phyloP scores from a whole-genome alignment of 768 basidiomycete genomes.

The Mycena latifolia region DNA sequence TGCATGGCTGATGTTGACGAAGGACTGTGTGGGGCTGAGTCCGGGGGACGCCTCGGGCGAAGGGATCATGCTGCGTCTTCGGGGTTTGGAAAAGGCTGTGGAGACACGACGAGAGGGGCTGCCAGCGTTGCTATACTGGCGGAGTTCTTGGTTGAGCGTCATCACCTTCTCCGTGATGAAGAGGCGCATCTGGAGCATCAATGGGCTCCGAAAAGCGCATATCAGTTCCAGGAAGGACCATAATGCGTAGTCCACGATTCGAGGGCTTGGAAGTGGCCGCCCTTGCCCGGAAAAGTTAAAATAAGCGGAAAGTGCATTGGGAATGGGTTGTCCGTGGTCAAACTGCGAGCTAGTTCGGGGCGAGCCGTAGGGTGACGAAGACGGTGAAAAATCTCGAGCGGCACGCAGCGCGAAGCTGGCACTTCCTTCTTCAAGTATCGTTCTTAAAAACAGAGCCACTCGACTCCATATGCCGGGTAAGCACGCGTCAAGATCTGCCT shows the following conservation, averaged over 20 bases:
- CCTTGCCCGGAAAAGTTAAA: constrained; percentile 37
- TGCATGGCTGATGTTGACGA: constrained; percentile 31
- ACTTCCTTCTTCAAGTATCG: constrained; percentile 67
- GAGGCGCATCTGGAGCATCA: constrained; percentile 74
- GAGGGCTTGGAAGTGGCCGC: constrained; percentile 53
- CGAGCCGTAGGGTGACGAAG: constrained; percentile 65
- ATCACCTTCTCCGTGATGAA: constrained; percentile 75
- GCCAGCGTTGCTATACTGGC: constrained; percentile 41
- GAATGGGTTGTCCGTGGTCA: constrained; percentile 42
- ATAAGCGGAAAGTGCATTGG: constrained; percentile 45
- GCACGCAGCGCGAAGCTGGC: constrained; percentile 67
- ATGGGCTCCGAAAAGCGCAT: constrained; percentile 71
- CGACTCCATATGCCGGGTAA: constrained; percentile 74
- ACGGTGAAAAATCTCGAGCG: constrained; percentile 55
- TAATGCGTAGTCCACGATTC: constrained; percentile 76
- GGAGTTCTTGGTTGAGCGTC: constrained; percentile 65
- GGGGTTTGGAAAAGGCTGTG: constrained; percentile 69
- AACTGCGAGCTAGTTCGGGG: constrained; percentile 61
- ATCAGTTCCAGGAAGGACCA: constrained; percentile 82
- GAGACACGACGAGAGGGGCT: constrained; percentile 56
- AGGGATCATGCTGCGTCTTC: constrained; percentile 57
- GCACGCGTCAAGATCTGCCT: constrained; percentile 65
- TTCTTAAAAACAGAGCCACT: constrained; percentile 65
- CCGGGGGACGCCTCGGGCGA: constrained; percentile 63
- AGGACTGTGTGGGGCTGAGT: constrained; percentile 49